These are phyloP conservation scores for Picochlorum costavermella DNA, from an alignment of 139 green algal genomes.

Conservation along the genomic window DNA sequence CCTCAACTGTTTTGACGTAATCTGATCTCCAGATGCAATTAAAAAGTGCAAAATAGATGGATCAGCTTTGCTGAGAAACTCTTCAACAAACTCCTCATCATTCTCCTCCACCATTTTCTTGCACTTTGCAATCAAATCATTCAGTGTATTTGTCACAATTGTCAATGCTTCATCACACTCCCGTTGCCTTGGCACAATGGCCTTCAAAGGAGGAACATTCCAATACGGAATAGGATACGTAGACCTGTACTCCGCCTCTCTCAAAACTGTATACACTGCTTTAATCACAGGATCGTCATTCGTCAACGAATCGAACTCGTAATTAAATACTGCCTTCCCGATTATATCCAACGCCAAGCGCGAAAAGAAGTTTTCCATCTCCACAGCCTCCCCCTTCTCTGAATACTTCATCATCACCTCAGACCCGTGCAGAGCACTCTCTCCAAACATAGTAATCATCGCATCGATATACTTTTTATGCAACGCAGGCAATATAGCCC, in stretches of 20 bases:
- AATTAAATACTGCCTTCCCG: slow-evolving; percentile 98
- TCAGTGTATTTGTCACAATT: slow-evolving; percentile 69
- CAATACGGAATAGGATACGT: slow-evolving; percentile 86
- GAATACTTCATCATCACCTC: slow-evolving; percentile 40
- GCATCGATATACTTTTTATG: slow-evolving; percentile 73
- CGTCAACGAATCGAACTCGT: slow-evolving; percentile 88
- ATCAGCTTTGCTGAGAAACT: slow-evolving; percentile 84
- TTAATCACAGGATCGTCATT: slow-evolving; percentile 85
- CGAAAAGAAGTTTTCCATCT: slow-evolving; percentile 95
- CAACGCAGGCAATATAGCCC: slow-evolving; percentile 73
- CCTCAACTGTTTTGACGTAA: slow-evolving; percentile 91
- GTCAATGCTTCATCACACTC: slow-evolving; percentile 52
- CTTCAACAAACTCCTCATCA: slow-evolving; percentile 83
- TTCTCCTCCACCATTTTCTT: slow-evolving; percentile 80
- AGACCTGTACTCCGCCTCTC: slow-evolving; percentile 86
- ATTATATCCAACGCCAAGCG: slow-evolving; percentile 95
- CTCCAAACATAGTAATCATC: slow-evolving; percentile 88
- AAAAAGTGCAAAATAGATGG: slow-evolving; percentile 95
- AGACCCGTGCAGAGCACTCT: slow-evolving; percentile 58
- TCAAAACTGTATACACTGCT: slow-evolving; percentile 88
- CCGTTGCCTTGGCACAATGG: slow-evolving; percentile 58
- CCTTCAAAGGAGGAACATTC: slow-evolving; percentile 60
- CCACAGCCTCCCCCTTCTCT: slow-evolving; percentile 31
- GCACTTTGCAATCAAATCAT: slow-evolving; percentile 79
- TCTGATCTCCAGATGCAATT: slow-evolving; percentile 71